Evolutionary conservation across 768 basidiomycete species (phyloP).

Genomic region (Chiua virens): DNA sequence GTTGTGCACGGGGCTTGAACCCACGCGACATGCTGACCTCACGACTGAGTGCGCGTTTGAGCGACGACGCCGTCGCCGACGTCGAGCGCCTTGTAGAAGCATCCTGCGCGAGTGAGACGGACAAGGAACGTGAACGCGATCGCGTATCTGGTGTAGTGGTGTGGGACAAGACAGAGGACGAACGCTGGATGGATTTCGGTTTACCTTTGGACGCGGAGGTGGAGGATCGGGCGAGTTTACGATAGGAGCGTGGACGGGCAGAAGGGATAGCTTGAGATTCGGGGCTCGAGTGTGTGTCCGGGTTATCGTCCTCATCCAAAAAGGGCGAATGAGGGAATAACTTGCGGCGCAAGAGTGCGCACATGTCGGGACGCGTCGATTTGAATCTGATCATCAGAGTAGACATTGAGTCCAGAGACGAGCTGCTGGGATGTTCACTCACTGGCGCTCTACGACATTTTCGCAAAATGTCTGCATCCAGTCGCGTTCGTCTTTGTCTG

Average conservation of each 20-base stretch:
- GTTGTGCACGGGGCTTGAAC: slow-evolving; percentile 50
- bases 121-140: too few relatives aligned
- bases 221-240: slow-evolving; percentile 13
- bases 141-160: slow-evolving; percentile 8
- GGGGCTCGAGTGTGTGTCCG: slow-evolving; percentile 12
- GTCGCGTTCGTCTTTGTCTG: slow-evolving; percentile 43
- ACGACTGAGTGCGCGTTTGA: slow-evolving; percentile 58
- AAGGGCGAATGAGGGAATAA: slow-evolving; percentile 66
- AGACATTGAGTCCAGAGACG: background rate
- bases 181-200: slow-evolving; percentile 21
- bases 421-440: slow-evolving; percentile 20
- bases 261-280: slow-evolving; percentile 2
- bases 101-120: slow-evolving; percentile 70
- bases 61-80: slow-evolving; percentile 37
- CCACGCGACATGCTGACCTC: slow-evolving; percentile 78
- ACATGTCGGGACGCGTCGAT: slow-evolving; percentile 48
- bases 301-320: slow-evolving; percentile 41
- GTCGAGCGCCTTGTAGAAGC: slow-evolving; percentile 37
- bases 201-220: slow-evolving; percentile 3
- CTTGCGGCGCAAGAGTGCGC: slow-evolving; percentile 60
- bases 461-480: slow-evolving; percentile 78
- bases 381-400: slow-evolving; percentile 49
- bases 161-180: slow-evolving; percentile 21
- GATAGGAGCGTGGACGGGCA: slow-evolving; percentile 6
- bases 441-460: slow-evolving; percentile 66